A percentile compares a stretch with the other conserved stretches of the same genome.
These are phyloP conservation scores for Ilex asprella DNA, from an alignment of 257 asterid genomes.

Conservation along the genomic window DNA sequence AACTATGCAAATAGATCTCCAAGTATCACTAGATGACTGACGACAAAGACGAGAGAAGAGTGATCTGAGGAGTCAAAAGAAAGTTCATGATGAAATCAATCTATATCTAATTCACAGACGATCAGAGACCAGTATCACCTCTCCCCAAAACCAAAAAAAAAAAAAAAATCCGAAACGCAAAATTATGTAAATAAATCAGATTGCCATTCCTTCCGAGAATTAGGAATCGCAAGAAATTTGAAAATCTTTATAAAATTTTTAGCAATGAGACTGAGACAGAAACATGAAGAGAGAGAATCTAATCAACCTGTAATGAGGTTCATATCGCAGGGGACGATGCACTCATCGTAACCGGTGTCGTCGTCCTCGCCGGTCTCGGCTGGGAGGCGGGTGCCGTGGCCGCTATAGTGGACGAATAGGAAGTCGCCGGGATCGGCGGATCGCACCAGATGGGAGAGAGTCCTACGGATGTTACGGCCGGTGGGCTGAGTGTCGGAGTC, in stretches of 20 bases:
- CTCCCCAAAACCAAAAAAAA: neutral
- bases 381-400: conserved; percentile 96
- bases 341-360: conserved; percentile 94
- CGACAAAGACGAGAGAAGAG: too few relatives aligned
- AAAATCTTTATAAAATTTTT: too few relatives aligned
- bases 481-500: conserved; percentile 71
- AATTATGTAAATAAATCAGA: neutral
- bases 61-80: too few relatives aligned
- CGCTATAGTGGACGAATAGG: conserved; percentile 91
- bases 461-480: conserved; percentile 73
- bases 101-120: neutral
- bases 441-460: conserved; percentile 59
- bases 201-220: too few relatives aligned
- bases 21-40: too few relatives aligned
- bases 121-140: neutral
- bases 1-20: too few relatives aligned
- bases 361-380: conserved; percentile 98
- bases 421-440: conserved; percentile 59
- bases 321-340: conserved; percentile 92
- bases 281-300: neutral
- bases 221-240: too few relatives aligned
- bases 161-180: neutral
- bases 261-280: neutral
- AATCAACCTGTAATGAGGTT: conserved; percentile 74
- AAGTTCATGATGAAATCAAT: too few relatives aligned